phyloP scores from a whole-genome alignment of 495 filamentous ascomycete genomes.

The Hypoxylon subgilvum region DNA sequence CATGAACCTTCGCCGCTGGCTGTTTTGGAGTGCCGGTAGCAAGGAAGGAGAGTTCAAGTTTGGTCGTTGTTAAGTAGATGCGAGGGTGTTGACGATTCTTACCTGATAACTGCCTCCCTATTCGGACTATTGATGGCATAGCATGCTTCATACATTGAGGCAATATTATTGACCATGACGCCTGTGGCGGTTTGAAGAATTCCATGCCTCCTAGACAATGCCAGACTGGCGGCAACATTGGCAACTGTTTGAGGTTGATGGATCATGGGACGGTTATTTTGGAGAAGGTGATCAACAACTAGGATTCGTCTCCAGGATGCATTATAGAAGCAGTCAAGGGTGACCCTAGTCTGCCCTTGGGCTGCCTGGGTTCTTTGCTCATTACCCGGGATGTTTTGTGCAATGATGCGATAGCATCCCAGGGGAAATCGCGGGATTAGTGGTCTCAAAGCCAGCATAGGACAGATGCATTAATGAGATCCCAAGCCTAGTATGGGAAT shows the following conservation, averaged over 20 bases:
- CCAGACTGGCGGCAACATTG: slow-evolving; percentile 5
- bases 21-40: slow-evolving; percentile 3
- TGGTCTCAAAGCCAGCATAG: slow-evolving; percentile 20
- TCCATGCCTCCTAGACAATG: slow-evolving; percentile 17
- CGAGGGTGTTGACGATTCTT: not conserved
- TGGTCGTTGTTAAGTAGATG: not conserved
- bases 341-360: slow-evolving; percentile 34
- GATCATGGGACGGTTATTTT: slow-evolving; percentile 50
- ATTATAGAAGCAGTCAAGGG: slow-evolving; percentile 31
- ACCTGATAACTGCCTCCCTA: slow-evolving; percentile 3
- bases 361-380: slow-evolving; percentile 17
- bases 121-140: slow-evolving; percentile 16
- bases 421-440: slow-evolving; percentile 23
- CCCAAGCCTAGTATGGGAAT: slow-evolving; percentile 2
- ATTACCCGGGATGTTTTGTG: slow-evolving; percentile 24
- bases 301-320: slow-evolving; percentile 43
- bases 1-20: not conserved
- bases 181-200: slow-evolving; percentile 21
- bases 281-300: slow-evolving; percentile 56
- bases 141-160: not conserved
- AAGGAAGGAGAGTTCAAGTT: slow-evolving; percentile 2
- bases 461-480: slow-evolving; percentile 27
- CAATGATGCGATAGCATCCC: slow-evolving; percentile 11
- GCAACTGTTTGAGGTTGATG: slow-evolving; percentile 48
- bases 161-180: not conserved